A percentile compares a stretch with the other conserved stretches of the same genome.
Evolutionary conservation across 2,329 filamentous ascomycete species (phyloP).

Genomic region (Paracoccidioides brasiliensis): DNA sequence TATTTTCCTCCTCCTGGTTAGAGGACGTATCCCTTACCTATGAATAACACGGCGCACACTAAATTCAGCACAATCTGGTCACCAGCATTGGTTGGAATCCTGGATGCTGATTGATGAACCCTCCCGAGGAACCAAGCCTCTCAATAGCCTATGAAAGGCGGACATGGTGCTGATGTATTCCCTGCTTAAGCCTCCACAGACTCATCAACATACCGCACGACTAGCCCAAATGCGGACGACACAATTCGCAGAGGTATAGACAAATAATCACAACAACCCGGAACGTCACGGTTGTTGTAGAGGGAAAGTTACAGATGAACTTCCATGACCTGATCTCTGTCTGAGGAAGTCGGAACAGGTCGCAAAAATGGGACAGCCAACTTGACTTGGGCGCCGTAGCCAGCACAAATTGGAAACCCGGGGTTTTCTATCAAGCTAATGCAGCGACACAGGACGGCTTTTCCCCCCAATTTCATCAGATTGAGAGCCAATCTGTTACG

Average conservation of each 20-base stretch:
- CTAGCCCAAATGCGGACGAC: not conserved
- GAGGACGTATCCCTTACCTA: not conserved
- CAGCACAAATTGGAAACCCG: not conserved
- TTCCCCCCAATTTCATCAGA: not conserved
- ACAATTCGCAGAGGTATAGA: not conserved
- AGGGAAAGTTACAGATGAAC: not conserved
- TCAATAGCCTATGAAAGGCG: not conserved
- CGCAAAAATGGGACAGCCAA: not conserved
- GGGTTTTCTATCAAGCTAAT: not conserved
- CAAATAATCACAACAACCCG: not conserved
- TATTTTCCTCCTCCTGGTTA: not conserved
- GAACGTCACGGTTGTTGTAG: not conserved
- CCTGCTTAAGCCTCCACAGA: not conserved
- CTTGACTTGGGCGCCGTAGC: not conserved
- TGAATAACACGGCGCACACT: not conserved
- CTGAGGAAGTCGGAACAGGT: not conserved
- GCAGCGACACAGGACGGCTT: conserved; percentile 3
- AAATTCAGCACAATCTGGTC: not conserved
- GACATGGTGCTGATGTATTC: not conserved
- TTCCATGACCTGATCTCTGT: not conserved
- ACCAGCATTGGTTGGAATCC: not conserved
- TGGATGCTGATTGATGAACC: not conserved
- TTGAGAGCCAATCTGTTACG: not conserved
- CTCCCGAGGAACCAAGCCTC: no score
- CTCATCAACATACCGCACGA: not conserved